Percentiles rank a stretch among this genome's conserved stretches.
These are phyloP conservation scores for Cucumis cinereus DNA, from an alignment of 306 rosid genomes.

Conservation along the genomic window DNA sequence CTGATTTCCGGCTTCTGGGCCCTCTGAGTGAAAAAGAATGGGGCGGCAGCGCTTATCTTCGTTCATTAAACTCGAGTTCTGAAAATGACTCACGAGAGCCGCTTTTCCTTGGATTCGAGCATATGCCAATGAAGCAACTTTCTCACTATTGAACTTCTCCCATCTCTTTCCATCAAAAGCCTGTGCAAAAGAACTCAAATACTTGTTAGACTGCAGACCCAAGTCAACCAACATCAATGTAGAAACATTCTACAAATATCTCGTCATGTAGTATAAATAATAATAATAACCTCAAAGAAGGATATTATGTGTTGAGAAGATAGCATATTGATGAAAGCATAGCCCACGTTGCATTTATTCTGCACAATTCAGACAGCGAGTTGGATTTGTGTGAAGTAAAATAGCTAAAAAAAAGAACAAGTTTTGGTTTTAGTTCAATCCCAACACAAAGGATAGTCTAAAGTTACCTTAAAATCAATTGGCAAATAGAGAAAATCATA, in stretches of 20 bases:
- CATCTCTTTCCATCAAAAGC: constrained; percentile 88
- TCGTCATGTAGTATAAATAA: neutral
- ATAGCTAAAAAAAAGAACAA: constrained; percentile 7
- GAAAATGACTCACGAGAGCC: constrained; percentile 85
- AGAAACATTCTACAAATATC: neutral
- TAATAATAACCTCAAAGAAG: constrained; percentile 50
- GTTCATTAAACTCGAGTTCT: constrained; percentile 86
- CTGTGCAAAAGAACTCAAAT: constrained; percentile 21
- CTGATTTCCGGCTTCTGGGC: constrained; percentile 59
- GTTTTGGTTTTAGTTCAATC: neutral
- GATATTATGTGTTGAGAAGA: constrained; percentile 73
- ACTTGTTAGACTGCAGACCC: neutral
- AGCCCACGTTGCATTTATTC: constrained; percentile 98
- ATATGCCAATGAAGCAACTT: constrained; percentile 84
- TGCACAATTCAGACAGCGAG: constrained; percentile 11
- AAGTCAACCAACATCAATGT: neutral
- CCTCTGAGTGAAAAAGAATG: constrained; percentile 84
- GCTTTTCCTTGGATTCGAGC: constrained; percentile 90
- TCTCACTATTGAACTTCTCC: constrained; percentile 91
- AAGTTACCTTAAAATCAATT: constrained; percentile 73
- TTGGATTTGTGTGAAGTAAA: neutral
- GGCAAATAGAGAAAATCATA: constrained; percentile 86
- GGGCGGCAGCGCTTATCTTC: constrained; percentile 93
- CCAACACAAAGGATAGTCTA: constrained; percentile 8
- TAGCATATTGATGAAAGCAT: constrained; percentile 93